These are phyloP conservation scores for Gloeophyllum trabeum DNA, from an alignment of 768 basidiomycete genomes.

Conservation along the genomic window DNA sequence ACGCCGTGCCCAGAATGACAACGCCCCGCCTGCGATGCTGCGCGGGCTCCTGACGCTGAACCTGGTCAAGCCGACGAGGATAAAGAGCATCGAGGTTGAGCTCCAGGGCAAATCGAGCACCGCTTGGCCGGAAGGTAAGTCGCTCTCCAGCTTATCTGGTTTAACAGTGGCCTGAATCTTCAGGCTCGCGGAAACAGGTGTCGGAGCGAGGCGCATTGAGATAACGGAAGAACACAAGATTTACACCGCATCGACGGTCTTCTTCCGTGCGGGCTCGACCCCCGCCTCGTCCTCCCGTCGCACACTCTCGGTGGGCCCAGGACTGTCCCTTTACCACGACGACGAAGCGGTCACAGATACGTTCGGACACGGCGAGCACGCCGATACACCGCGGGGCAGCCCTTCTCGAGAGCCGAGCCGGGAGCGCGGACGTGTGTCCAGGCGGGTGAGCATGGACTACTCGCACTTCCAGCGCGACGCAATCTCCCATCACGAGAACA, in stretches of 20 bases:
- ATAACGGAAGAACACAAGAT: conserved; percentile 69
- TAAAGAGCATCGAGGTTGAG: conserved; percentile 77
- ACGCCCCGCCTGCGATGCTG: conserved; percentile 41
- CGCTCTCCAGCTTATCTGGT: conserved; percentile 2
- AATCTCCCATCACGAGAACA: conserved; percentile 13
- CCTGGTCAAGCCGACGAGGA: conserved; percentile 68
- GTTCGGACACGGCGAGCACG: conserved; percentile 17
- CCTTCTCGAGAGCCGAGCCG: conserved; percentile 1
- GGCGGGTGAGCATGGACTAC: conserved; percentile 21
- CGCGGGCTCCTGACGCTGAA: conserved; percentile 55
- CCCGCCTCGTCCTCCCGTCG: conserved; percentile 30
- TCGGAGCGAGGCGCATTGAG: conserved; percentile 66
- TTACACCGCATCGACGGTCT: conserved; percentile 57
- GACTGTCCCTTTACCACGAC: conserved; percentile 31
- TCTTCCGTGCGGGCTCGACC: conserved; percentile 53
- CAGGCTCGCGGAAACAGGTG: conserved; percentile 24
- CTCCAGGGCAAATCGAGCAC: conserved; percentile 62
- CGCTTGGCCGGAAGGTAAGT: conserved; percentile 80
- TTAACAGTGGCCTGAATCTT: conserved; percentile 2
- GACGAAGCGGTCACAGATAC: conserved; percentile 23
- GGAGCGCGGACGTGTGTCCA: conserved; percentile 11
- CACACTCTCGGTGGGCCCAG: conserved; percentile 37
- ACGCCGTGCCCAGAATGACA: conserved; percentile 16
- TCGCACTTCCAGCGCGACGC: conserved; percentile 17
- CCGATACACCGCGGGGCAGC: not conserved